Base-by-base conservation (phyloP, 257 asterid genomes). In the Plectranthus barbatus region DNA sequence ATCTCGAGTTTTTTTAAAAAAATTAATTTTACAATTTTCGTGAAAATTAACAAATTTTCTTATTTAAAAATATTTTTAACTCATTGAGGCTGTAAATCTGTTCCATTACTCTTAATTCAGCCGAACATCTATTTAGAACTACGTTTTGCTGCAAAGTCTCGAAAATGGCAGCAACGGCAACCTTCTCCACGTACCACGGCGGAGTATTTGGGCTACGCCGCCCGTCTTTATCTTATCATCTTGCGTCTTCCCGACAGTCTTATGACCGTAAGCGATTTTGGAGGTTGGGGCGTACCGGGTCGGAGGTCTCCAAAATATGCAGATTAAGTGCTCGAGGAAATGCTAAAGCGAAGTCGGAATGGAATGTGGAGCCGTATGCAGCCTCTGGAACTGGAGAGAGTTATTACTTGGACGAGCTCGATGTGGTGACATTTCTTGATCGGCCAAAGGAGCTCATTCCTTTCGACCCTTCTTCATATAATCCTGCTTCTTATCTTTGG, bases 401-500 rank as follows among this genome's bases (percentile, higher is more conserved):
- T 56, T 62, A 65, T 15, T 77, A 75, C 72, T 72, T 81, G 63
- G 87, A 84, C 62, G 97, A 86, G 77, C 80, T 57, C 64, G 97
- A 90, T 50, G 86, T 86, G 11, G 86, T 71, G 67, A 59, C 94
- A 14, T 84, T 84, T 72, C 90, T 90, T 66, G 92, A 87, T 75
- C 97, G 92, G 44, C 94, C 92, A 14, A 77, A 72, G 71, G 76
- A 77, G 46, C 95, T 86, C 68, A 81, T 87, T 61, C 95, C 97
- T 62, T 64, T 87, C 48, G 94, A 90, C 62, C 94, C 94, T 31
- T 78, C 94, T 77, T 78, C 94, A 36, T 90, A 76, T 63, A 90
- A 81, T 63, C 91, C 95, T 12, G 92, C 95, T 54, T 50, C 88
- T 26, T 90, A 90, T 73, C 94, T 90, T n/a, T 90, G 95, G 97